phyloP scores from a whole-genome alignment of 169 alveolate species.

The Plasmodium reichenowi region DNA sequence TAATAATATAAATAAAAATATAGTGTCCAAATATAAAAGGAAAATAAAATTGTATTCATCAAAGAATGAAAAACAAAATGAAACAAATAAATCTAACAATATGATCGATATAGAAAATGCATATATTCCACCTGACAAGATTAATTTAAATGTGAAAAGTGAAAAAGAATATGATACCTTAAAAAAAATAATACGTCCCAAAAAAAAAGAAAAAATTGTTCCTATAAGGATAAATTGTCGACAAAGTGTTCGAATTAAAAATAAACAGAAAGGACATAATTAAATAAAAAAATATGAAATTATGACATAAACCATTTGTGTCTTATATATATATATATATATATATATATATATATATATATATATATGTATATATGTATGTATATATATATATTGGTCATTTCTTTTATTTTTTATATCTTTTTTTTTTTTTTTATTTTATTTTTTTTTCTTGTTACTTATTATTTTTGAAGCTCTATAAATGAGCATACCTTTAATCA shows the following conservation, averaged over 20 bases:
- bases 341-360: too few relatives aligned
- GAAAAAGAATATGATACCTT: slow-evolving; percentile 26
- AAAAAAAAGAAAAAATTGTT: slow-evolving; percentile 57
- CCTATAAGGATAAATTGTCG: slow-evolving; percentile 26
- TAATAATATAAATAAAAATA: slow-evolving; percentile 16
- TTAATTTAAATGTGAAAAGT: slow-evolving; percentile 15
- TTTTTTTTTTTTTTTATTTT: too few relatives aligned
- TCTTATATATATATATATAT: too few relatives aligned
- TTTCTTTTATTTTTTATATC: too few relatives aligned
- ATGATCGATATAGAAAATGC: slow-evolving; percentile 15
- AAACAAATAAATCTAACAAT: slow-evolving; percentile 11
- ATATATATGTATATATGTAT: too few relatives aligned
- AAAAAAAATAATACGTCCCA: slow-evolving; percentile 42
- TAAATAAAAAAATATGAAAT: not conserved
- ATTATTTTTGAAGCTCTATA: too few relatives aligned
- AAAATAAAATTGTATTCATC: slow-evolving; percentile 49
- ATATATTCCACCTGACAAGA: slow-evolving; percentile 60
- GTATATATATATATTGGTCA: too few relatives aligned
- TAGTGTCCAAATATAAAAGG: slow-evolving; percentile 64
- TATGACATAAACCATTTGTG: not conserved
- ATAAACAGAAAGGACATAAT: not conserved
- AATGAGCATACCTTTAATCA: too few relatives aligned
- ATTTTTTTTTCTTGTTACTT: too few relatives aligned
- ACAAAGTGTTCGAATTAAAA: slow-evolving; percentile 45
- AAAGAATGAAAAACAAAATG: slow-evolving; percentile 21